Evolutionary conservation across 495 filamentous ascomycete species (phyloP), one percentile per base, ranked within the genome.

Genomic region (Lichina pygmaea): DNA sequence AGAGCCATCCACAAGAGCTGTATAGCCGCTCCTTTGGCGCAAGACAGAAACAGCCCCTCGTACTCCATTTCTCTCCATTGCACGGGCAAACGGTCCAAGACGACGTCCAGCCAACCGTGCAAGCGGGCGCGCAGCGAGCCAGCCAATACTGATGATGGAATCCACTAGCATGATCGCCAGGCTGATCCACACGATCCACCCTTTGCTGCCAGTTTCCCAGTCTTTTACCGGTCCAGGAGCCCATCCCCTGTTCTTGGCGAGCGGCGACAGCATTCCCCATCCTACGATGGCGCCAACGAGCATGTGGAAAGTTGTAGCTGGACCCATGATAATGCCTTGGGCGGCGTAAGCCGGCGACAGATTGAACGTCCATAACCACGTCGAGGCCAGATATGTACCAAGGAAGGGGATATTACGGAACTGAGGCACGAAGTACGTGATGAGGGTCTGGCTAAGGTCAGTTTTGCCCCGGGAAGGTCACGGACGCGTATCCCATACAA

Each of bases 111-210:
- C 55, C 58, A 46, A 57, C 3, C 49, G 50, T 10, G 79, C 52
- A 1, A 77, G 44, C 7, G 79, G 75, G 31, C 70, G 73, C 8
- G 78, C 46, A 6, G 83, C 65, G 24, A 99, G 65, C 64, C 82
- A 85, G 6, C 80, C 74, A 15, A 99, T 68, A 51, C 81, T 93
- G 45, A 94, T 68, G 5, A 95, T 62, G 2, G 86, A 80, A 60
- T 99, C 89, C 7, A 82, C 78, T 49, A 99, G 70, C 89, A 99
- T 99, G 50, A 99, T 91, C 0, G 89, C 83, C 33, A 99, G 59
- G 47, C 80, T 86, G 2, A 86, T 63, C 89, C 89, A 99, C 0
- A 95, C 81, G 48, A 99, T 93, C 89, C 89, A 99, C 16, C 86
- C 89, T 63, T 94, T 93, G 55, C 79, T 89, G 7, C 89, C 89